Percentiles rank a stretch among this genome's conserved stretches.
Evolutionary conservation across 73 alveolate species (phyloP).

Genomic region (Stentor coeruleus): DNA sequence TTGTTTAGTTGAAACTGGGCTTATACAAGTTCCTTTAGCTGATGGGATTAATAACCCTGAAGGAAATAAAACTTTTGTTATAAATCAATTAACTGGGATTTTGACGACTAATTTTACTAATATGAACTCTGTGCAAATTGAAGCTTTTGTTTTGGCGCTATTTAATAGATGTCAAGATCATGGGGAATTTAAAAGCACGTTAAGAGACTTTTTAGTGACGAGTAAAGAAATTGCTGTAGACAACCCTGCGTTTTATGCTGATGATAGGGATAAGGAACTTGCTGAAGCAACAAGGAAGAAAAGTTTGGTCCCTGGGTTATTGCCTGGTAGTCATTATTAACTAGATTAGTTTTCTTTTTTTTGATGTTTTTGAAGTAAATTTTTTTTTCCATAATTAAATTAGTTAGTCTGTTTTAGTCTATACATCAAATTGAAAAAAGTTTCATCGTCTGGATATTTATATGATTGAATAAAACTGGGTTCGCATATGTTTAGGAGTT

Average conservation of each 20-base stretch:
- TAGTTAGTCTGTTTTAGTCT: too few species aligned
- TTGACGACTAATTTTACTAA: slow-evolving; percentile 63
- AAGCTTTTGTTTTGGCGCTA: slow-evolving; percentile 66
- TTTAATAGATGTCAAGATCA: slow-evolving; percentile 68
- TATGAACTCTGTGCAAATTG: slow-evolving; percentile 72
- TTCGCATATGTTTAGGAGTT: too few species aligned
- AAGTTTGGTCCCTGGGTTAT: slow-evolving; percentile 69
- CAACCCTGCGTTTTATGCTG: slow-evolving; percentile 75
- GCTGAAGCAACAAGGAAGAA: slow-evolving; percentile 71
- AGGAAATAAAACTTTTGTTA: slow-evolving; percentile 62
- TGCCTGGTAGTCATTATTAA: too few species aligned
- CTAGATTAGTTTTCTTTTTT: background rate
- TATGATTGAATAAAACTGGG: too few species aligned
- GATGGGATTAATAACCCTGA: slow-evolving; percentile 29
- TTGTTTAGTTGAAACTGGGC: slow-evolving; percentile 32
- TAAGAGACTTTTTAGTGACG: slow-evolving; percentile 78
- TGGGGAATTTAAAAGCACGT: slow-evolving; percentile 60
- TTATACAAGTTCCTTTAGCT: slow-evolving; percentile 43
- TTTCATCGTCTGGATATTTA: too few species aligned
- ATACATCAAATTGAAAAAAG: too few species aligned
- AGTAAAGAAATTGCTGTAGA: slow-evolving; percentile 67
- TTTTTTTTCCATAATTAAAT: too few species aligned
- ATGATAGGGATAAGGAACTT: slow-evolving; percentile 72
- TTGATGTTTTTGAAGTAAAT: too few species aligned
- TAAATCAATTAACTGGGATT: slow-evolving; percentile 51